Evolutionary conservation across 768 basidiomycete genomes (phyloP), one percentile per base, ranked within the genome.

Genomic region (Tulasnella calospora): DNA sequence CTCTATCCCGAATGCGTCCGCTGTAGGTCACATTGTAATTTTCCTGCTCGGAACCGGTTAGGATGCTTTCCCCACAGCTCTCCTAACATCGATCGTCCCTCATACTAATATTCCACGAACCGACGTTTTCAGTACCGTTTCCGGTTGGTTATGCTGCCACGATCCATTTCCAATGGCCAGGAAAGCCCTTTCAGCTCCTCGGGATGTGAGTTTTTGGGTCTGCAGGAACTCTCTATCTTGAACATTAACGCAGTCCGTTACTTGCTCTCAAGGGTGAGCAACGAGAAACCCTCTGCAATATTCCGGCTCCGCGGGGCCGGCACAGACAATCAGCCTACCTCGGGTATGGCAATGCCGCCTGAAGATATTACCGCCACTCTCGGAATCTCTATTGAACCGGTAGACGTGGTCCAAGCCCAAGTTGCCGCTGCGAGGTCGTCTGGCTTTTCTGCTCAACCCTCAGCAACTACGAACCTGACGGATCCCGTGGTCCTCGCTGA

Each of bases 241-340:
- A 8, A 10, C 51, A 9, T 51, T 51, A 12, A 51, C 51, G 10
- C 13, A 0, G 10, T 67, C 33, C 27, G 33, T 15, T 17, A 27
- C 36, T 61, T 76, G 33, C 75, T 77, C 30, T 19, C 2, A 74
- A 95, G 94, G 90, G 87, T 96, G 35, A 94, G 94, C 19, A 95
- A 95, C 82, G 93, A 94, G 41, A 95, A 95, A 82, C 94, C 94
- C 0, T 94, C 93, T 15, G 93, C 94, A 0, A 94, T 95, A 82
- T 95, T 95, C 85, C 93, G 94, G 33, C 86, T 95, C 33, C 89
- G 91, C 5, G 90, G 92, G 10, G 88, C 88, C 15, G 92, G 90
- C 82, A 86, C 85, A n/a, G 80, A 86, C 0, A 76, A 82, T 15
- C 79, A 84, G 9, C 79, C 81, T 84, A 12, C 82, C 84, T 51